A percentile compares a stretch with the other conserved stretches of the same genome.
These are phyloP conservation scores for Penicillium pancosmium DNA, from an alignment of 495 filamentous ascomycete species.

Conservation along the genomic window DNA sequence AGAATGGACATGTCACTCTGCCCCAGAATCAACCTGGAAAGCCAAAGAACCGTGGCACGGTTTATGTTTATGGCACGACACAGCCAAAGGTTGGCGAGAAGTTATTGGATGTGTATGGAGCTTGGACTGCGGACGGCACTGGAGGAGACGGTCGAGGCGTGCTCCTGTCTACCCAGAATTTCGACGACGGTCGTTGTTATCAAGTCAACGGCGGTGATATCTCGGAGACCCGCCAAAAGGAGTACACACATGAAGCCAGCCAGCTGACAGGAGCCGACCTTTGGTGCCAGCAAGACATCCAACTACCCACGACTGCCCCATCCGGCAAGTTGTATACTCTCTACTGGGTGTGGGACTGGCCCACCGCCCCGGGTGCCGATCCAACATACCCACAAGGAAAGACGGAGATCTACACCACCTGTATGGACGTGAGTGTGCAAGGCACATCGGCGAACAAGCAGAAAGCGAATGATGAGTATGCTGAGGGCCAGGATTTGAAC, in stretches of 20 bases:
- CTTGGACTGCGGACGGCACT: conserved; percentile 75
- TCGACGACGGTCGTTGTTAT: conserved; percentile 84
- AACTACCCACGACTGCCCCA: conserved; percentile 60
- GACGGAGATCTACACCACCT: conserved; percentile 78
- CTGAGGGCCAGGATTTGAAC: conserved; percentile 38
- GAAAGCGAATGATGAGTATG: conserved; percentile 24
- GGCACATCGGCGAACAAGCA: conserved; percentile 23
- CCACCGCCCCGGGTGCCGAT: conserved; percentile 52
- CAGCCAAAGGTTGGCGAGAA: conserved; percentile 61
- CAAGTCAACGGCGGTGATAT: conserved; percentile 62
- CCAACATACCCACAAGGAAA: conserved; percentile 54
- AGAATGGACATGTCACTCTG: conserved; percentile 86
- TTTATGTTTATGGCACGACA: conserved; percentile 83
- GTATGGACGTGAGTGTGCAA: conserved; percentile 73
- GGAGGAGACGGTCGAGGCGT: conserved; percentile 75
- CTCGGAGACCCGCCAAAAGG: conserved; percentile 52
- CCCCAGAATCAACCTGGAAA: conserved; percentile 61
- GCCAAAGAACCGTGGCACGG: conserved; percentile 69
- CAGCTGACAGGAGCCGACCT: conserved; percentile 54
- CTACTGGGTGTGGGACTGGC: conserved; percentile 97
- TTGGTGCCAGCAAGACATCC: conserved; percentile 77
- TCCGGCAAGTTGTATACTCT: conserved; percentile 65
- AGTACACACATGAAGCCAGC: conserved; percentile 49
- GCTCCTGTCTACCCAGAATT: conserved; percentile 72
- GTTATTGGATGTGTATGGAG: conserved; percentile 66